These are phyloP conservation scores for Dalechampia spathulata DNA, from an alignment of 441 rosid genomes.

Conservation along the genomic window DNA sequence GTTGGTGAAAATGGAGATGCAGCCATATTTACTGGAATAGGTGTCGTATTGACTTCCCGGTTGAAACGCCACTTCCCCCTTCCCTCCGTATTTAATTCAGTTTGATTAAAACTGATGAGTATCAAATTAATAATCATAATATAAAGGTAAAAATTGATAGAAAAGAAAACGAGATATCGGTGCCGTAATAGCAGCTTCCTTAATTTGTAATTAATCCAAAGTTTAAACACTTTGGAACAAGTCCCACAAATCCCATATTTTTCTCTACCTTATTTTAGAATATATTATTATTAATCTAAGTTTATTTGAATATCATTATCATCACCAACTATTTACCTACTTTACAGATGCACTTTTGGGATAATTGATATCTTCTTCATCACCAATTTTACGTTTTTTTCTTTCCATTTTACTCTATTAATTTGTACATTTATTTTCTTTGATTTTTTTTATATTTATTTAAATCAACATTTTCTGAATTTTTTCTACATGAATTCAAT, in stretches of 20 bases:
- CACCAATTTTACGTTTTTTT: too few relatives aligned
- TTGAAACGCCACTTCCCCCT: constrained; percentile 26
- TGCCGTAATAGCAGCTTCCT: constrained; percentile 32
- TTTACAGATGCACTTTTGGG: too few relatives aligned
- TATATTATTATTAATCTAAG: background rate
- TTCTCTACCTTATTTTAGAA: background rate
- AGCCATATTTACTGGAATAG: constrained; percentile 11
- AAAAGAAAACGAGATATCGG: constrained; percentile 17
- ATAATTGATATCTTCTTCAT: too few relatives aligned
- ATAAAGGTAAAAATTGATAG: background rate
- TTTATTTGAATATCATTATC: background rate
- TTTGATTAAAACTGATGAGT: background rate
- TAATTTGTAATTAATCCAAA: background rate
- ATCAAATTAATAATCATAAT: background rate
- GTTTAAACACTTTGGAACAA: constrained; percentile 17
- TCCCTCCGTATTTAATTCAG: background rate
- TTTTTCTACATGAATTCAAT: too few relatives aligned
- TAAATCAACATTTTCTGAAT: too few relatives aligned
- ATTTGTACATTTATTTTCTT: too few relatives aligned
- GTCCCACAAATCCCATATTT: constrained; percentile 13
- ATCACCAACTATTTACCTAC: constrained; percentile 2
- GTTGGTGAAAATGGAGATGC: constrained; percentile 10
- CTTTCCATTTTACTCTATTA: too few relatives aligned
- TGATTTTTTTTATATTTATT: too few relatives aligned
- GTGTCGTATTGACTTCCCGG: constrained; percentile 29